Conservation (phyloP, 495 filamentous ascomycete genomes). For the Neurospora hispaniola region DNA sequence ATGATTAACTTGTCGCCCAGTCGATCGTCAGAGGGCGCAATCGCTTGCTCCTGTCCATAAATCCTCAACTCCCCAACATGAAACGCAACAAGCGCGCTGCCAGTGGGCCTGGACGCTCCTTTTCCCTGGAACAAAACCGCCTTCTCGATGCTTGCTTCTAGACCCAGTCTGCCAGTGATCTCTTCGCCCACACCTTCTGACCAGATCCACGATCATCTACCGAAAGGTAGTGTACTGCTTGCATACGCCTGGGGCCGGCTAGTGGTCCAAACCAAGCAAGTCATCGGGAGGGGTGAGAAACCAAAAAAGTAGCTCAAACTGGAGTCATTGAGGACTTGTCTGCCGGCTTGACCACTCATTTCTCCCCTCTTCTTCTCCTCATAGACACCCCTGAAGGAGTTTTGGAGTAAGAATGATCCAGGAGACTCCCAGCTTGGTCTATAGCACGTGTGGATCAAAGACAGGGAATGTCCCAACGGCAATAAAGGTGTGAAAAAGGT, state of each 20-base stretch:
- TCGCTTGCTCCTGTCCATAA: slow-evolving; percentile 9
- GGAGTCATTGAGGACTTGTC: background rate
- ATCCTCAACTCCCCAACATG: slow-evolving; percentile 14
- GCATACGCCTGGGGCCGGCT: slow-evolving; percentile 11
- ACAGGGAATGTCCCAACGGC: slow-evolving; percentile 9
- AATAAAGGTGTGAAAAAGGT: slow-evolving; percentile 15
- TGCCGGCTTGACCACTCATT: background rate
- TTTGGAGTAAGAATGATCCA: slow-evolving; percentile 8
- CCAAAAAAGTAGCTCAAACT: slow-evolving; percentile 1
- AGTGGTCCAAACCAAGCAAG: slow-evolving; percentile 8
- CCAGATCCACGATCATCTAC: slow-evolving; percentile 7
- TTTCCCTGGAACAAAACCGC: slow-evolving; percentile 1
- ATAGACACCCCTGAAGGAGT: slow-evolving; percentile 1
- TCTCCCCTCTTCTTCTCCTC: slow-evolving; percentile 2
- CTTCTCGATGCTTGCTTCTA: background rate
- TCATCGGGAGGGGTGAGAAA: slow-evolving; percentile 6
- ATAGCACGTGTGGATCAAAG: slow-evolving; percentile 6
- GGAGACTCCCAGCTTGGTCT: slow-evolving; percentile 8
- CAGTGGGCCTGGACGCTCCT: slow-evolving; percentile 1
- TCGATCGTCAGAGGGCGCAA: slow-evolving; percentile 1
- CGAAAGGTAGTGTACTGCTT: slow-evolving; percentile 10
- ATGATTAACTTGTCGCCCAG: background rate
- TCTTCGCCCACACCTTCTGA: slow-evolving; percentile 2
- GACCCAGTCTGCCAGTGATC: slow-evolving; percentile 1
- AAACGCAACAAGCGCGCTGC: slow-evolving; percentile 27